Conservation (phyloP, 345 rosid species). For the Lepidium aucheri region DNA sequence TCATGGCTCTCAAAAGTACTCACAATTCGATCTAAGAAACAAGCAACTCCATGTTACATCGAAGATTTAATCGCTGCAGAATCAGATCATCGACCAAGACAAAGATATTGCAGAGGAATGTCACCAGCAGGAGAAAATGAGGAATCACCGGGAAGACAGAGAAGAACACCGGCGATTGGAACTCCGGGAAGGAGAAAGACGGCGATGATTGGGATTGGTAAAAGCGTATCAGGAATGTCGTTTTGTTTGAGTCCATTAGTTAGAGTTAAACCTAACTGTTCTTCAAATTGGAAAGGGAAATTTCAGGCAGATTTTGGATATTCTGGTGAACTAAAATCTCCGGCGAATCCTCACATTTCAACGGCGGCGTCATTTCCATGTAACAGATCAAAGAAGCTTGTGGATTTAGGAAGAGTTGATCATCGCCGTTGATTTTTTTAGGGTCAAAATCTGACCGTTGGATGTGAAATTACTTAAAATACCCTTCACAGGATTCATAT, state of each 20-base stretch:
- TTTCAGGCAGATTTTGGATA: constrained; percentile 39
- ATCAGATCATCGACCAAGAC: constrained; percentile 20
- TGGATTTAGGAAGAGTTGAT: constrained; percentile 67
- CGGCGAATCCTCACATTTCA: constrained; percentile 60
- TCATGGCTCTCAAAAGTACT: constrained; percentile 53
- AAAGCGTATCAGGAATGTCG: constrained; percentile 45
- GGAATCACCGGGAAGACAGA: constrained; percentile 37
- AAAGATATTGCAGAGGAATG: constrained; percentile 57
- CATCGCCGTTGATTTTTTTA: constrained; percentile 48
- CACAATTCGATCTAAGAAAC: constrained; percentile 36
- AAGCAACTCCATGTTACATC: constrained; percentile 17
- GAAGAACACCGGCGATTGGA: constrained; percentile 28
- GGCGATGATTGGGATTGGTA: constrained; percentile 14
- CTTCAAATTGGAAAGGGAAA: constrained; percentile 50
- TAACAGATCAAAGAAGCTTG: constrained; percentile 84
- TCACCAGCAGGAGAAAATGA: constrained; percentile 55
- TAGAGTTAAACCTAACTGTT: constrained; percentile 73
- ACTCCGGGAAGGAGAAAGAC: constrained; percentile 30
- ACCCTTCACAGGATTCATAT: constrained; percentile 20
- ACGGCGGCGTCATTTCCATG: constrained; percentile 64
- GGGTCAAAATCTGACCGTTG: constrained; percentile 28
- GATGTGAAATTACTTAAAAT: neutral
- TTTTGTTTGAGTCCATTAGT: constrained; percentile 90
- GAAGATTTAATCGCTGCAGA: constrained; percentile 25
- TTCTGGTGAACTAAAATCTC: constrained; percentile 40